Evolutionary conservation across 148 eudicot genomes (phyloP).

Genomic region (Chenopodium quinoa): DNA sequence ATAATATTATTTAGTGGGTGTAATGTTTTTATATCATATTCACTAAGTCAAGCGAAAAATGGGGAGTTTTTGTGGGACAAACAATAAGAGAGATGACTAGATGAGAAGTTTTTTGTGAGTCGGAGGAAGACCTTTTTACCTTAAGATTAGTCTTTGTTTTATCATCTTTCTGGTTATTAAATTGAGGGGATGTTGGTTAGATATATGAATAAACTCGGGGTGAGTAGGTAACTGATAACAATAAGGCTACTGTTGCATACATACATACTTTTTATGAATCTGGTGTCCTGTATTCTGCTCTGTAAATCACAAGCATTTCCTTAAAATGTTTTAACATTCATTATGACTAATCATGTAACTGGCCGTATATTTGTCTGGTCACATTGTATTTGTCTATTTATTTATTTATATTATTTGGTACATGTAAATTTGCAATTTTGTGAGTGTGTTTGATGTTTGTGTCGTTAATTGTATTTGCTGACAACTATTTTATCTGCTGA

Average conservation of each 20-base stretch:
- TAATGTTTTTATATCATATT: no score
- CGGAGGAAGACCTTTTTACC: not conserved
- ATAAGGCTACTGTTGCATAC: not conserved
- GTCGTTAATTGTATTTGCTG: conserved; percentile 13
- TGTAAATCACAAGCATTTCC: not conserved
- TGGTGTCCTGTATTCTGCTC: not conserved
- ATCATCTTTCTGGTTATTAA: not conserved
- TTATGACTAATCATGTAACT: not conserved
- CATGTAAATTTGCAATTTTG: not conserved
- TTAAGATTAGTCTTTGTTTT: not conserved
- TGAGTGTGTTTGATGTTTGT: not conserved
- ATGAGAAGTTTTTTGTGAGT: no score
- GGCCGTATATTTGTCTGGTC: not conserved
- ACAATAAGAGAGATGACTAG: no score
- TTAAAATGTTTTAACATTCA: not conserved
- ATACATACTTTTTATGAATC: not conserved
- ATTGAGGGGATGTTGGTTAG: not conserved
- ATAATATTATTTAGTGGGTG: no score
- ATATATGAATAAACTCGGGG: not conserved
- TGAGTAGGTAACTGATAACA: not conserved
- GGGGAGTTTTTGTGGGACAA: no score
- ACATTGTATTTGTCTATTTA: not conserved
- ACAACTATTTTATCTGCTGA: conserved; percentile 19
- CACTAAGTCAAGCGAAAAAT: no score
- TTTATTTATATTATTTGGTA: no score